Base-by-base conservation (phyloP, 768 basidiomycete species). In the Suillus ampliporus region DNA sequence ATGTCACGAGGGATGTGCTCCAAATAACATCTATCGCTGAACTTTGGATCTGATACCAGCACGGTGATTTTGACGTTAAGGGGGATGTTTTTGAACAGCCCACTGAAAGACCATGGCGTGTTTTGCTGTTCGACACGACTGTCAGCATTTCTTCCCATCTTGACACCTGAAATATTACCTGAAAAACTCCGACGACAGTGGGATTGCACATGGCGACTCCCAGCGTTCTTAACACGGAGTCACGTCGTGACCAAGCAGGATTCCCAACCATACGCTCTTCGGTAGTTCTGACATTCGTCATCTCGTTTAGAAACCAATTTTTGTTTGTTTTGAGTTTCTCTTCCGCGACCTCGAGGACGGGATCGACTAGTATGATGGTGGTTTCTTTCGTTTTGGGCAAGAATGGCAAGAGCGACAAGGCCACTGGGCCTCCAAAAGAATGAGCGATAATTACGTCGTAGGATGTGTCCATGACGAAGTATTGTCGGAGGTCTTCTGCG, bases 401-500 rank as follows among this genome's bases (percentile, higher is more conserved):
- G 48, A 63, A 54, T 21, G 65, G 60, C 57, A 69, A 61, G 61
- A 68, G 64, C 28, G 64, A 61, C 58, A 62, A 50, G 21, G 26
- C 15, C 9, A 65, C 57, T 26, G 68, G 48, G 41, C 54, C 62
- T 35, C 68, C 67, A 15, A 69, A 53, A 13, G 68, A 69, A 50
- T 66, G 68, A 26, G 61, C 68, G 1, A 69, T 64, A 60, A 66
- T 62, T 57, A 69, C 35, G 31, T 68, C 67, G 41, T 62, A 66
- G 28, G 35, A 46, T 26, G 35, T 53, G 21, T 26, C 57, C 34
- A 23, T 21, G 40, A 53, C 44, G 23, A 69, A 65, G 44, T 65
- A 65, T 10, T 64, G 60, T 21, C 41, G 61, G 17, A 64, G 64
- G 23, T 68, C 67, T 51, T 65, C 47, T 6, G 54, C 57, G 5